Evolutionary conservation across 164 flowering plant genomes (phyloP), one percentile per base, ranked within the genome.

Genomic region (Magnolia kwangsiensis): DNA sequence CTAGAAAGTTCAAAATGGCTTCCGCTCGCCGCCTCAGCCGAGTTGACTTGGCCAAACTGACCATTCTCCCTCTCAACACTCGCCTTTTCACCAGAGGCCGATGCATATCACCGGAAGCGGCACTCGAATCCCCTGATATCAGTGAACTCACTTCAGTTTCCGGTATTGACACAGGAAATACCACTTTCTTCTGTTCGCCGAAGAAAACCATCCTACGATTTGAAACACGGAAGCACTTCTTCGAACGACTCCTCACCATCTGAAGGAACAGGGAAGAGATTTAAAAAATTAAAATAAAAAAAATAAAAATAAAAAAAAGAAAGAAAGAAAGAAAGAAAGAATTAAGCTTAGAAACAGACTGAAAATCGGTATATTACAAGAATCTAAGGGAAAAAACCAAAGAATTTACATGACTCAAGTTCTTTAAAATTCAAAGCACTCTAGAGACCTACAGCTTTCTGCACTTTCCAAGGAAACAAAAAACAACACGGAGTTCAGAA

Each of bases 1-100:
- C 82, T 29, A 94, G 83, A 31, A 90, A 49, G 79, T 75, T 84
- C 82, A 88, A 13, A 24, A 94, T 94, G 77, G 87, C 90, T 61
- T 88, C 89, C 50, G 92, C 93, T 79, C 89, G 83, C 63, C 87
- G 85, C 27, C 45, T 55, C 70, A 74, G 18, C 37, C 70, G 61
- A 31, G 80, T 78, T 68, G 90, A 70, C 75, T 81, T 85, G 71
- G 81, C 61, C 50, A 89, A 79, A 27, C 78, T 64, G 61, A 74
- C 21, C 13, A 18, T 67, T 74, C 72, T 78, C 69, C 72, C 77
- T 79, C 49, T 77, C 63, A 14, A 45, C 45, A 63, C 76, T 11
- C 10, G 11, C 49, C 8, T 29, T 29, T 45, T 18, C 18, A 16
- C 50, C 19, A 50, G 49, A 14, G 14, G 29, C n/a, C 67, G 21